Percentiles rank a stretch among this genome's conserved stretches.
These are phyloP conservation scores for Haematococcus sp. DNA, from an alignment of 139 green algal genomes.

Conservation along the genomic window DNA sequence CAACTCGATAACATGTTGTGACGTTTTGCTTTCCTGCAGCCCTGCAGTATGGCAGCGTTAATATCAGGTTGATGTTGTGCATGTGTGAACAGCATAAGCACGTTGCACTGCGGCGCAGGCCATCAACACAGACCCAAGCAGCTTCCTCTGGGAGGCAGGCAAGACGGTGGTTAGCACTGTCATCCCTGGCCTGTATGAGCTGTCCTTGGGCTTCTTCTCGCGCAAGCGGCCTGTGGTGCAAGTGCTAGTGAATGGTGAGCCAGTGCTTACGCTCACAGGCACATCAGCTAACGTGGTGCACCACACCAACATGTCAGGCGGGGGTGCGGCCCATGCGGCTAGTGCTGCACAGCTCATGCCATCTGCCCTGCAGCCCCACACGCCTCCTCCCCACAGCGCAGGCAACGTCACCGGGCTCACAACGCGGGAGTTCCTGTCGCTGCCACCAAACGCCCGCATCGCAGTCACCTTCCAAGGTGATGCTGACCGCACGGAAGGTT, in stretches of 20 bases:
- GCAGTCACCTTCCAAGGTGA: neutral
- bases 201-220: conserved; percentile 7
- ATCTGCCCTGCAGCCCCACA: neutral
- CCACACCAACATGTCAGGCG: neutral
- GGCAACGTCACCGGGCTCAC: neutral
- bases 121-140: conserved; percentile 54
- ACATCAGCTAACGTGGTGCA: neutral
- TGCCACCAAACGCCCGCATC: neutral
- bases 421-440: neutral
- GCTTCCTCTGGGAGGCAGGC: conserved; percentile 54
- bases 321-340: neutral
- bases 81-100: neutral
- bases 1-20: no score
- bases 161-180: conserved; percentile 38
- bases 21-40: neutral
- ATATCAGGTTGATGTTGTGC: neutral
- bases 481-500: neutral
- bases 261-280: conserved; percentile 8
- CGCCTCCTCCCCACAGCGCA: neutral
- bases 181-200: conserved; percentile 44
- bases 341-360: neutral
- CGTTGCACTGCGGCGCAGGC: conserved; percentile 25
- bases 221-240: neutral
- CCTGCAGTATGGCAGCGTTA: neutral
- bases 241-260: conserved; percentile 28